Percentiles rank a stretch among this genome's conserved stretches.
Conservation (phyloP, 192 early-diverging fungal species). For the Umbelopsis sp. region DNA sequence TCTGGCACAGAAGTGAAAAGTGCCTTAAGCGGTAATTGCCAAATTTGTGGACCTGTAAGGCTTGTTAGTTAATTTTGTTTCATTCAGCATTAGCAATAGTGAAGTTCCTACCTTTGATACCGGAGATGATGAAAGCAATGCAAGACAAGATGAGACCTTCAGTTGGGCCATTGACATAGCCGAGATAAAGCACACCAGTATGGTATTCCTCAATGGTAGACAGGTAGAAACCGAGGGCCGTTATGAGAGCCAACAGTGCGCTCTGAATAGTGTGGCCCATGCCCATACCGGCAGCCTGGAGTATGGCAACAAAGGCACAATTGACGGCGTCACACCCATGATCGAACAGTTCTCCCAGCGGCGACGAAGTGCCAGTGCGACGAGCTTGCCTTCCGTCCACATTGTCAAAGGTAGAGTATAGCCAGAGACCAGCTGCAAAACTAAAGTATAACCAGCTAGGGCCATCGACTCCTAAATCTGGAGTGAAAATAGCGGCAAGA, state of each 20-base stretch:
- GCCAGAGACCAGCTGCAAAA: conserved; percentile 79
- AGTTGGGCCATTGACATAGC: conserved; percentile 84
- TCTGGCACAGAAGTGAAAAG: conserved; percentile 29
- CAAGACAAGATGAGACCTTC: conserved; percentile 80
- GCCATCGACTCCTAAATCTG: conserved; percentile 66
- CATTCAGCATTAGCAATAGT: neutral
- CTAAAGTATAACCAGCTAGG: conserved; percentile 76
- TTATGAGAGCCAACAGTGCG: conserved; percentile 62
- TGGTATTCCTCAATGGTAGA: conserved; percentile 93
- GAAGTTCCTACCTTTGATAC: conserved; percentile 56
- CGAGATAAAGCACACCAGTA: conserved; percentile 83
- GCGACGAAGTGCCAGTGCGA: conserved; percentile 74
- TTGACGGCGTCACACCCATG: conserved; percentile 89
- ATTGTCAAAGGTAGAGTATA: conserved; percentile 90
- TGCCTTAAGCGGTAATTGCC: conserved; percentile 32
- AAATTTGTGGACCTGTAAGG: conserved; percentile 36
- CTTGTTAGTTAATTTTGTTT: neutral
- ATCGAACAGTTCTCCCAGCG: conserved; percentile 85
- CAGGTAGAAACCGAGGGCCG: conserved; percentile 78
- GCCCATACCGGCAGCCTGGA: conserved; percentile 74
- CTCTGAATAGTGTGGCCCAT: conserved; percentile 72
- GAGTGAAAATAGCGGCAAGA: conserved; percentile 68
- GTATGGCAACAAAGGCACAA: conserved; percentile 73
- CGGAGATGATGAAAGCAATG: conserved; percentile 65
- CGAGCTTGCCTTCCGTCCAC: conserved; percentile 87